These are phyloP conservation scores for Trichoderma sp. DNA, from an alignment of 2,329 filamentous ascomycete species.

Conservation along the genomic window DNA sequence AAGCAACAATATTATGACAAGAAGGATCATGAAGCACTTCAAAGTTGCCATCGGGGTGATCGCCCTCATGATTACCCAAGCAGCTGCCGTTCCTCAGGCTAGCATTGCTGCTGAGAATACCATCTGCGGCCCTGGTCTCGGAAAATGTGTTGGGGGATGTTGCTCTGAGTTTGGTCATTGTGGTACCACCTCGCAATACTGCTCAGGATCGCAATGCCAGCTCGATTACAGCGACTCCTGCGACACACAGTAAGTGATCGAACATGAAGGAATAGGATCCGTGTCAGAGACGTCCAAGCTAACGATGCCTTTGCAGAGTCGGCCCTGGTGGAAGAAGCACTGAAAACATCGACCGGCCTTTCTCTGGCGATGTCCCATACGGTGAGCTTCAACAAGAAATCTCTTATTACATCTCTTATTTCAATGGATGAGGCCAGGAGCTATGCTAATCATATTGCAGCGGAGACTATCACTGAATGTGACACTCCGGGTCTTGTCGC, in stretches of 20 bases:
- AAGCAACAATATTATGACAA: neutral
- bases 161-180: conserved; percentile 41
- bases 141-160: conserved; percentile 36
- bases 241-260: conserved; percentile 40
- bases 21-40: neutral
- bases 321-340: conserved; percentile 35
- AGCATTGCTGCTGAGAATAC: neutral
- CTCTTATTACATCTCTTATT: neutral
- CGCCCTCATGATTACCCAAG: neutral
- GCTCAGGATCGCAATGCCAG: conserved; percentile 40
- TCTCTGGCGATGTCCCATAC: conserved; percentile 38
- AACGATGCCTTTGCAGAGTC: conserved; percentile 26
- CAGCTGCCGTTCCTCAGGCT: neutral
- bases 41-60: neutral
- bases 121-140: conserved; percentile 36
- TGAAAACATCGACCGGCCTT: conserved; percentile 32
- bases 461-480: conserved; percentile 37
- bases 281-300: neutral
- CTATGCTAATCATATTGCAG: conserved; percentile 23
- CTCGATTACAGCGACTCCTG: conserved; percentile 41
- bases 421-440: neutral
- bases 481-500: conserved; percentile 39
- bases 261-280: neutral
- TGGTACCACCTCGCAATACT: conserved; percentile 36
- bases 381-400: conserved; percentile 29